phyloP scores from a whole-genome alignment of 1,284 basidiomycete genomes.

The Cystobasidium sp. region DNA sequence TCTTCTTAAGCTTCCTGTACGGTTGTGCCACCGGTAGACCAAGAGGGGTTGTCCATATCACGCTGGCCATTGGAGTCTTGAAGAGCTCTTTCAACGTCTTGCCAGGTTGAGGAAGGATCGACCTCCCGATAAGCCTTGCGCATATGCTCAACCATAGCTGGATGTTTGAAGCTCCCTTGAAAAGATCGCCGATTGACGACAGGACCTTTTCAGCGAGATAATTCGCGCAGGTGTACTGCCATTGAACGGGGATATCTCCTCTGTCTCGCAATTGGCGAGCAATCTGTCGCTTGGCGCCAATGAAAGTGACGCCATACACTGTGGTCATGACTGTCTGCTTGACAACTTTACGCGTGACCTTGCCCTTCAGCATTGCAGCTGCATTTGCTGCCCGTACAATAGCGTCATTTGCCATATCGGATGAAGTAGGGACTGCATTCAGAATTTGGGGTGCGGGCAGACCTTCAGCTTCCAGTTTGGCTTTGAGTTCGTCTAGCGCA shows the following conservation, averaged over 20 bases:
- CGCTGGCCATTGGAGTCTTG: conserved; percentile 92
- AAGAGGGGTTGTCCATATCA: conserved; percentile 95
- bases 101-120: conserved; percentile 62
- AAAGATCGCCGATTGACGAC: conserved; percentile 87
- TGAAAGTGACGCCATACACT: conserved; percentile 95
- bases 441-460: conserved; percentile 55
- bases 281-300: conserved; percentile 95
- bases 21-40: conserved; percentile 96
- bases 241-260: conserved; percentile 73
- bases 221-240: conserved; percentile 73
- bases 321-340: conserved; percentile 99
- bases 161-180: conserved; percentile 86
- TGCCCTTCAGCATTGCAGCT: conserved; percentile 73
- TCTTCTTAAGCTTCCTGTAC: conserved; percentile 81
- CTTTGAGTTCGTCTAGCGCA: conserved; percentile 55
- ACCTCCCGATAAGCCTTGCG: conserved; percentile 84
- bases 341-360: conserved; percentile 90
- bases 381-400: conserved; percentile 58
- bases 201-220: conserved; percentile 83
- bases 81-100: conserved; percentile 56
- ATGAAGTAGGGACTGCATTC: not conserved
- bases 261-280: conserved; percentile 82
- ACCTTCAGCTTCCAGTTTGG: conserved; percentile 59
- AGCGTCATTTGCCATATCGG: conserved; percentile 50
- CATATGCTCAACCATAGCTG: conserved; percentile 86